Base-by-base conservation (phyloP, 225 moss, liverwort and hornwort species). In the Lunularia cruciata region DNA sequence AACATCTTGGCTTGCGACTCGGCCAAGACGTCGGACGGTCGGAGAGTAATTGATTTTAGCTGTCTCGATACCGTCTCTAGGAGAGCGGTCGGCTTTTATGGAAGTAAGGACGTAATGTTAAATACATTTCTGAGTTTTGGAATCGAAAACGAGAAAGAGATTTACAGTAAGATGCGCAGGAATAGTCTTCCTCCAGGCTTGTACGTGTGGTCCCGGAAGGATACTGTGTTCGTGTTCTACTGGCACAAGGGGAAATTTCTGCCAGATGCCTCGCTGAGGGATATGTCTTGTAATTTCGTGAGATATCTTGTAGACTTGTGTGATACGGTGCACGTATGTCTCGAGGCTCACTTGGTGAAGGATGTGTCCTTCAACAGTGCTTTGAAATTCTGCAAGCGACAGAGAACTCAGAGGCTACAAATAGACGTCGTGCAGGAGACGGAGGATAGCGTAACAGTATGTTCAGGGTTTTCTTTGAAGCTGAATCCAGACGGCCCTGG, bases 281-380 rank as follows among this genome's bases (percentile, higher is more conserved):
- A 86, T 42, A 77, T 86, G 51, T 87, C 85, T 0, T 83, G 89
- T 67, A 89, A 87, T 39, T 89, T 87, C 38, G 81, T 89, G 9
- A 47, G 87, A 32, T 87, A 87, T 40, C 32, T 87, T 25, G 75
- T 79, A 2, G 89, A 90, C 6, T 53, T 90, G 0, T 85, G 87
- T 60, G 75, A 78, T 31, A 68, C 67, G 16, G 81, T 87, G 0
- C 77, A 60, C 22, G 49, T 87, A 2, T 90, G 89, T 63, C 8
- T 90, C 38, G 79, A 89, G 39, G 43, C 51, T 2, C 2, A 42
- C 22, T 75, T 77, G 34, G 39, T 87, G 14, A 69, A 68, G 13
- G 18, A 43, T 1, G 65, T 36, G 8, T 25, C 80, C 5, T 31
- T 54, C 15, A 53, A 55, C 14, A 61, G 56, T 6, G 47, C 35